Evolutionary conservation across 192 early-diverging fungal genomes (phyloP).

Genomic region (Coemansia sp.): DNA sequence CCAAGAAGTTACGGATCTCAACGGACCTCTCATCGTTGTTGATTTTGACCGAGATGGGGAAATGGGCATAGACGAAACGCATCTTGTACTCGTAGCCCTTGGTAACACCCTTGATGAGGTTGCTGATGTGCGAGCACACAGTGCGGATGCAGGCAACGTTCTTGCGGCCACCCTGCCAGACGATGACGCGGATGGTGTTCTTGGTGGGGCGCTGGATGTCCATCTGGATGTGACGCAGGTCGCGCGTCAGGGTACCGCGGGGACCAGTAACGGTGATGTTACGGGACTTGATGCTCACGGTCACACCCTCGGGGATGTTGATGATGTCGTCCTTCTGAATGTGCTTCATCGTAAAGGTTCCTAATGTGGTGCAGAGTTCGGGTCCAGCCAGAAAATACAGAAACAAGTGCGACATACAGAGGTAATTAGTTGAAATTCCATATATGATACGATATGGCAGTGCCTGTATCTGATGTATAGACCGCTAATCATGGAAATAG

Average conservation of each 20-base stretch:
- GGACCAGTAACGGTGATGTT: conserved; percentile 83
- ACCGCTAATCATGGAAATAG: too few relatives aligned
- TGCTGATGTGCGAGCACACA: conserved; percentile 89
- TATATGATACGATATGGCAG: too few relatives aligned
- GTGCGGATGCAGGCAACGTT: conserved; percentile 98
- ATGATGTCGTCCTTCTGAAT: conserved; percentile 88
- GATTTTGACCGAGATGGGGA: conserved; percentile 97
- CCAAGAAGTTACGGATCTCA: conserved; percentile 99
- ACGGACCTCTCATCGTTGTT: conserved; percentile 67
- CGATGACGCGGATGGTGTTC: conserved; percentile 77
- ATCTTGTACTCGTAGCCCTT: conserved; percentile 99
- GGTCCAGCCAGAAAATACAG: too few relatives aligned
- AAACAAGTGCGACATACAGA: too few relatives aligned
- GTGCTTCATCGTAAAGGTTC: conserved; percentile 72
- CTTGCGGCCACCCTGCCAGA: conserved; percentile 96
- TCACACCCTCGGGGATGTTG: conserved; percentile 84
- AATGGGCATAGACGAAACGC: conserved; percentile 98
- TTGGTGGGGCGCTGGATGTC: conserved; percentile 72
- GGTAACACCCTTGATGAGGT: conserved; percentile 98
- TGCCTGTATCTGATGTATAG: too few relatives aligned
- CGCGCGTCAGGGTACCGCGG: conserved; percentile 84
- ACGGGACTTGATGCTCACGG: conserved; percentile 85
- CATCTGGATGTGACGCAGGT: conserved; percentile 91
- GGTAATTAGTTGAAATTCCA: conserved; percentile 1
- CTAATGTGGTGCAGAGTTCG: too few relatives aligned